These are phyloP conservation scores for Tubosaeta sp. DNA, from an alignment of 768 basidiomycete genomes.

Conservation along the genomic window DNA sequence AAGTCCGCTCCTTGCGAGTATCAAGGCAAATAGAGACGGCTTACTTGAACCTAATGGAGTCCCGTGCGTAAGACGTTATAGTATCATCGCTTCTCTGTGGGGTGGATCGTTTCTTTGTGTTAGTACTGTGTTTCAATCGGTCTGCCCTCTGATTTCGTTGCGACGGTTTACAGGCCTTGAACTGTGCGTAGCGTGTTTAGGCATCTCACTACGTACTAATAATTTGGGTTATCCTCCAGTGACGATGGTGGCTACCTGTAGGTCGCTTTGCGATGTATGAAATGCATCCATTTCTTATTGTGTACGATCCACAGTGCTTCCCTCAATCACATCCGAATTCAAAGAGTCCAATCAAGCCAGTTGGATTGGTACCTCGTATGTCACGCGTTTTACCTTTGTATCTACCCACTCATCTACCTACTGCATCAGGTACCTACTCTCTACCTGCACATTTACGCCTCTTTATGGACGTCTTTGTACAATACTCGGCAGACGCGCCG, in stretches of 20 bases:
- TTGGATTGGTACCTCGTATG: slow-evolving; percentile 26
- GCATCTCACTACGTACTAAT: not conserved
- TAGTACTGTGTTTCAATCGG: slow-evolving; percentile 23
- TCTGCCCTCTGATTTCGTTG: not conserved
- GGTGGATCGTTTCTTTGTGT: slow-evolving; percentile 68
- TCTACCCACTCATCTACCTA: not conserved
- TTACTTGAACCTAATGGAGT: slow-evolving; percentile 57
- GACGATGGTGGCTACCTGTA: slow-evolving; percentile 24
- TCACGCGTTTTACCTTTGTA: not conserved
- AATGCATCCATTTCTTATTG: not conserved
- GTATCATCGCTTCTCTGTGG: slow-evolving; percentile 69
- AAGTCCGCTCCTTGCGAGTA: slow-evolving; percentile 23
- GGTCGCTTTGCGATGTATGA: not conserved
- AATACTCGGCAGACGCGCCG: slow-evolving; percentile 64
- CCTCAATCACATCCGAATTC: slow-evolving; percentile 22
- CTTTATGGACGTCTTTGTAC: slow-evolving; percentile 75
- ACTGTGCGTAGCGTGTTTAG: slow-evolving; percentile 4
- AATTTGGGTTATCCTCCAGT: slow-evolving; percentile 2
- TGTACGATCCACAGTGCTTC: slow-evolving; percentile 3
- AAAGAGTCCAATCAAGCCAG: slow-evolving; percentile 26
- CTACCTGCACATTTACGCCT: slow-evolving; percentile 76
- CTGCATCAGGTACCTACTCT: slow-evolving; percentile 50
- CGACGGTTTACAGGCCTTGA: slow-evolving; percentile 5
- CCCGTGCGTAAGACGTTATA: slow-evolving; percentile 49
- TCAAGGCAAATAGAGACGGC: not conserved